Percentiles rank a stretch among this genome's conserved stretches.
Conservation (phyloP, 495 filamentous ascomycete genomes). For the Penicillium cinerascens region DNA sequence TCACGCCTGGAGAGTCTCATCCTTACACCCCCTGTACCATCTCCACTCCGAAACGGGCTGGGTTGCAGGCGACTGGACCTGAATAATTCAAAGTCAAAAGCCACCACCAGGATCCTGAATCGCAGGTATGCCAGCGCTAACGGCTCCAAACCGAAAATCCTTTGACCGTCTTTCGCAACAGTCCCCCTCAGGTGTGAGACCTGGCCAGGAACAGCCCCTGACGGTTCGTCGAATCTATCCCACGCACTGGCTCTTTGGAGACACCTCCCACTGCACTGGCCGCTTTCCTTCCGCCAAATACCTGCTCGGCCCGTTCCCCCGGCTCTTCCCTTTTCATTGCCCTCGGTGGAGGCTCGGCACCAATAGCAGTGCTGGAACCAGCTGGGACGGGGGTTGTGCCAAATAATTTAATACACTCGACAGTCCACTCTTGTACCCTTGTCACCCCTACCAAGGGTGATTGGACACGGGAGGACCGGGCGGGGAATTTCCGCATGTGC, state of each 20-base stretch:
- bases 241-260: not conserved
- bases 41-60: not conserved
- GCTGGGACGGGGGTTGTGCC: not conserved
- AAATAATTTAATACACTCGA: not conserved
- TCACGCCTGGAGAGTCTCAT: not conserved
- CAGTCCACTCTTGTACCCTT: conserved; percentile 2
- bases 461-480: conserved; percentile 6
- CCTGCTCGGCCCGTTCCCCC: conserved; percentile 29
- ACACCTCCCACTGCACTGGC: too few relatives aligned
- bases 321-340: conserved; percentile 18
- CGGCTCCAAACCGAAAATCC: not conserved
- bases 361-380: conserved; percentile 5
- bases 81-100: not conserved
- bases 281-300: conserved; percentile 11
- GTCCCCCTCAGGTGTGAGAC: not conserved
- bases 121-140: not conserved
- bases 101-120: not conserved
- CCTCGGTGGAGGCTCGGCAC: conserved; percentile 5
- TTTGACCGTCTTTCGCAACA: conserved; percentile 7
- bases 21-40: not conserved
- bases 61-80: not conserved
- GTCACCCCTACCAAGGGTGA: conserved; percentile 3
- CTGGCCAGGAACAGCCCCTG: not conserved
- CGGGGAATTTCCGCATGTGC: conserved; percentile 10
- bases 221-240: not conserved